Base-by-base conservation (phyloP, 495 filamentous ascomycete species). In the Articulospora tetracladia region DNA sequence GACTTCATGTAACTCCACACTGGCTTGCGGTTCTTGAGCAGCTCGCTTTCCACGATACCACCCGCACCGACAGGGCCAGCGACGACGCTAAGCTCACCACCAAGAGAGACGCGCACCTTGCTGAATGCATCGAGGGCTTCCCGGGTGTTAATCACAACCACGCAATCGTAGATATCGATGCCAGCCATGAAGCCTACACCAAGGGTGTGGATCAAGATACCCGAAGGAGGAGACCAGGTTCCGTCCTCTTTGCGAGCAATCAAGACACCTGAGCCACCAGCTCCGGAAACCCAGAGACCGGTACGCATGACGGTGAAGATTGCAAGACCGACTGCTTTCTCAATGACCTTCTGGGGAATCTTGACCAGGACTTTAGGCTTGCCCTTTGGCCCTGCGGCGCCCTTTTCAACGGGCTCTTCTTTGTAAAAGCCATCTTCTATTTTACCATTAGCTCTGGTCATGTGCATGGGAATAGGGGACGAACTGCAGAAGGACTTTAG, bases 291-390 rank as follows among this genome's bases (percentile, higher is more conserved):
- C 80, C 89, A 91, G 27, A 93, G 79, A 27, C 90, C 90, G 0
- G 88, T 86, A 49, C 90, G 86, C 81, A 92, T 90, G 19, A 87
- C 89, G 0, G 89, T 92, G 74, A 93, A 93, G 68, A 93, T 91
- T 39, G 87, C 88, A 1, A 93, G 74, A 20, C 88, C 90, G 67
- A 90, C 88, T 17, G 88, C 88, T 51, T 83, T 80, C 58, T 82
- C 74, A 34, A 93, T 86, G n/a, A 92, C 88, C 65, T 87, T 73
- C 32, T 82, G 68, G 0, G 90, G 90, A 46, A 93, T 92, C 67
- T 88, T 90, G 66, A 90, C 83, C 26, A 92, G 66, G 6, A 88
- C 83, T 55, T 77, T 80, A 59, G 86, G 85, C 68, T 86, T 88
- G 64, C 77, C 77, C 52, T 81, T 82, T 39, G 86, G 85, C 17